Percentiles rank a stretch among this genome's conserved stretches.
Evolutionary conservation across 78 protist genomes (phyloP).

Genomic region (Polysphondylium violaceum): DNA sequence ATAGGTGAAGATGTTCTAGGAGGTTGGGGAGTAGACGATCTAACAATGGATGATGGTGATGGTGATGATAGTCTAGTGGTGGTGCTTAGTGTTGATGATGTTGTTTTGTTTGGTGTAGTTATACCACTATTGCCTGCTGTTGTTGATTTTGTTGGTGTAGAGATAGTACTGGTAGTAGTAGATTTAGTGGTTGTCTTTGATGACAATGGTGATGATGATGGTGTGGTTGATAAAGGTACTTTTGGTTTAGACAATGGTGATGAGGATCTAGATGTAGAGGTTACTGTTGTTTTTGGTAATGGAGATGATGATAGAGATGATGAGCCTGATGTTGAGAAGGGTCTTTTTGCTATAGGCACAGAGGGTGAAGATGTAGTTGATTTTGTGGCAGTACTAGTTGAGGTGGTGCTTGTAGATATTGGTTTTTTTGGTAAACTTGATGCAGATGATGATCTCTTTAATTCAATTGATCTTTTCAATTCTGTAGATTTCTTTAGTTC

Average conservation of each 20-base stretch:
- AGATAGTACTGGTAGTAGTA: too few species aligned
- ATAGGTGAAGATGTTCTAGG: neutral
- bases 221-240: neutral
- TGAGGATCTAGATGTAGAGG: neutral
- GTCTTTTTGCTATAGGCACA: neutral
- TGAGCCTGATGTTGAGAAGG: conserved; percentile 9
- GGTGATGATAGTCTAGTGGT: neutral
- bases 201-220: conserved; percentile 4
- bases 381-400: neutral
- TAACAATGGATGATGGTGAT: conserved; percentile 1
- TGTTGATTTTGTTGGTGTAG: conserved; percentile 9
- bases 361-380: neutral
- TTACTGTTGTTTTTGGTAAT: conserved; percentile 20
- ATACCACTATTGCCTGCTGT: neutral
- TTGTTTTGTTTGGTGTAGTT: neutral
- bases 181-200: neutral
- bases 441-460: conserved; percentile 22
- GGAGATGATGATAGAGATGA: conserved; percentile 24
- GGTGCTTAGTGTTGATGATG: neutral
- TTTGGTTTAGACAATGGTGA: conserved; percentile 2
- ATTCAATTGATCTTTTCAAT: neutral
- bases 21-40: neutral
- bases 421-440: conserved; percentile 5
- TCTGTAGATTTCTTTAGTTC: conserved; percentile 8
- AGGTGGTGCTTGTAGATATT: too few species aligned